Evolutionary conservation across 306 rosid genomes (phyloP).

Genomic region (Abrus pulchellus): DNA sequence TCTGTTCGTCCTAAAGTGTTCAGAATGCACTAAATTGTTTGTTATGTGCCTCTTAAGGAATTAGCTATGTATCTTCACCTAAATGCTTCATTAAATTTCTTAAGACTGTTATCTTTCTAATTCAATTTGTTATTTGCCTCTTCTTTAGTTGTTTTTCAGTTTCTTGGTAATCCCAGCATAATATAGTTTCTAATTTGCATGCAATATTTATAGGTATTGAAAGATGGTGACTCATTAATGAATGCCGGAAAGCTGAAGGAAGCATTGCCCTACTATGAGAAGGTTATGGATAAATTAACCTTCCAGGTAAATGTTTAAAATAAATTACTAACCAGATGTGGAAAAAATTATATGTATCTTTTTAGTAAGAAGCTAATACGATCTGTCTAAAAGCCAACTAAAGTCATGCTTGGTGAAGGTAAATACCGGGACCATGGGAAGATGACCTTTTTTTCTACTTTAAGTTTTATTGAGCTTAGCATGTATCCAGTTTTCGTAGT

Average conservation of each 20-base stretch:
- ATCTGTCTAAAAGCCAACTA: conserved; percentile 26
- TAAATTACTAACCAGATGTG: conserved; percentile 3
- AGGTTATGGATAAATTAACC: conserved; percentile 73
- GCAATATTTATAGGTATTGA: conserved; percentile 61
- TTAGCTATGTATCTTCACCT: conserved; percentile 17
- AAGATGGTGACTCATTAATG: conserved; percentile 85
- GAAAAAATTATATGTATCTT: conserved; percentile 24
- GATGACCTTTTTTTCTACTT: conserved; percentile 16
- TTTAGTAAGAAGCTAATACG: neutral
- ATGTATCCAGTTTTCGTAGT: conserved; percentile 31
- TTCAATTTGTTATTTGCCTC: conserved; percentile 26
- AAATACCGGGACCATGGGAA: conserved; percentile 6
- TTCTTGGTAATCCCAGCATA: conserved; percentile 18
- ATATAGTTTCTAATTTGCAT: neutral
- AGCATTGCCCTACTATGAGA: conserved; percentile 77
- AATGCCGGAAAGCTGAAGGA: conserved; percentile 71
- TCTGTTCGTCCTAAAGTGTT: conserved; percentile 26
- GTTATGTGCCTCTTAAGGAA: too few relatives aligned
- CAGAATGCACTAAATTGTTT: neutral
- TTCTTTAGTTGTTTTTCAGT: conserved; percentile 18
- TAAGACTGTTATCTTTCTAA: neutral
- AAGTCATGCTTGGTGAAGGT: conserved; percentile 28
- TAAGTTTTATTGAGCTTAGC: conserved; percentile 26
- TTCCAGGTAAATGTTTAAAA: conserved; percentile 69
- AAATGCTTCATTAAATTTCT: neutral